Evolutionary conservation across 192 early-diverging fungal species (phyloP).

Genomic region (Allomyces arbusculus): DNA sequence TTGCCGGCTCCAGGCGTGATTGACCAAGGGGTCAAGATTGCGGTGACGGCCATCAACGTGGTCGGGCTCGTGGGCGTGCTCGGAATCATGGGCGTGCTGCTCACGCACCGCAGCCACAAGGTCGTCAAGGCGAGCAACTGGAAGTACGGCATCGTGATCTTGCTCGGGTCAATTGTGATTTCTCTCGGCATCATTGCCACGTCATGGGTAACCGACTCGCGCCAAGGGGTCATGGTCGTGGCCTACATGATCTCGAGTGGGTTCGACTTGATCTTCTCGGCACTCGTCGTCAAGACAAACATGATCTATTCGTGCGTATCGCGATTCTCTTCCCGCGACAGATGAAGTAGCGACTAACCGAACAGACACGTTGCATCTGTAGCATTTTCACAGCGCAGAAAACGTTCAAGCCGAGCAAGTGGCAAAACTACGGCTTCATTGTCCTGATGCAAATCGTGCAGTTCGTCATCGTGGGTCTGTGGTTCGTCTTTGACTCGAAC

Average conservation of each 20-base stretch:
- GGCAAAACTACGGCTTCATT: neutral
- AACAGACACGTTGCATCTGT: too few species aligned
- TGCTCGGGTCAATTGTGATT: neutral
- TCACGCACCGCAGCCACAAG: neutral
- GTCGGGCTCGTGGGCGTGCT: neutral
- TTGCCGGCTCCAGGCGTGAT: neutral
- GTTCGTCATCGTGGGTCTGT: neutral
- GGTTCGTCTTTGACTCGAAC: neutral
- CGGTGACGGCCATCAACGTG: neutral
- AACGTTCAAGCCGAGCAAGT: too few species aligned
- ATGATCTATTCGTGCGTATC: neutral
- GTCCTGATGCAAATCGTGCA: neutral
- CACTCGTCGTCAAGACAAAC: neutral
- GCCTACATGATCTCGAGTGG: neutral
- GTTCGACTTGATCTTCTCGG: neutral
- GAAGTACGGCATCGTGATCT: neutral
- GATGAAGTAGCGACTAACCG: too few species aligned
- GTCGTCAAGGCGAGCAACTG: neutral
- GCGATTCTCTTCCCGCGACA: neutral
- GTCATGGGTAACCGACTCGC: neutral
- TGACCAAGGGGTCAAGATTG: neutral
- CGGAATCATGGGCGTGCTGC: neutral
- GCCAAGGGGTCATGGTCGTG: neutral
- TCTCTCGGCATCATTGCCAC: neutral
- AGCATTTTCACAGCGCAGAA: too few species aligned